These are phyloP conservation scores for Tylopilus balloui DNA, from an alignment of 768 basidiomycete species.

Conservation along the genomic window DNA sequence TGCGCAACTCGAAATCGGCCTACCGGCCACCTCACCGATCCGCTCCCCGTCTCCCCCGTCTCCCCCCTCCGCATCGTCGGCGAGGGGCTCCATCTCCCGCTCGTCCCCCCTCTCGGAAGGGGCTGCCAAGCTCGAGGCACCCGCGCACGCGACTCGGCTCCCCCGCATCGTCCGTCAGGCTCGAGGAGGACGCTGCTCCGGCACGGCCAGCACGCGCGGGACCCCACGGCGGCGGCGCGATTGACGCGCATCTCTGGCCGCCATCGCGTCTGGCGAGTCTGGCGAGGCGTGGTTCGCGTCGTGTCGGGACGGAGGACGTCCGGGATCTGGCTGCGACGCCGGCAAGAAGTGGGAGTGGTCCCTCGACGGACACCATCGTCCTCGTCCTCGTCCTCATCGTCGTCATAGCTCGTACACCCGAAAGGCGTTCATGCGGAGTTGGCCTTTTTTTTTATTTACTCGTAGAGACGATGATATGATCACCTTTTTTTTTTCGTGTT, in stretches of 20 bases:
- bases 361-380: background rate
- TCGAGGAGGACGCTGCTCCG: constrained; percentile 5
- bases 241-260: constrained; percentile 5
- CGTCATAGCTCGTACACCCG: too few species aligned
- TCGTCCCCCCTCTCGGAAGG: constrained; percentile 11
- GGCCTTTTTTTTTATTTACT: too few species aligned
- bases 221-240: background rate
- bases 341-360: constrained; percentile 5
- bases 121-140: constrained; percentile 7
- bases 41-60: constrained; percentile 5
- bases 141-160: background rate
- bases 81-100: constrained; percentile 4
- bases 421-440: too few species aligned
- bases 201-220: background rate
- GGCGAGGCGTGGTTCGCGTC: constrained; percentile 9
- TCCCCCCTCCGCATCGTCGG: constrained; percentile 8
- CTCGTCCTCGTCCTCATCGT: too few species aligned
- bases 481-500: background rate
- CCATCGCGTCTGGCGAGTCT: background rate
- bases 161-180: background rate
- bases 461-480: background rate
- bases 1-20: constrained; percentile 9
- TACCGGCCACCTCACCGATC: constrained; percentile 14
- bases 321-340: constrained; percentile 6
- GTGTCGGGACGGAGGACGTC: constrained; percentile 8